Conservation (phyloP, 345 rosid genomes). For the Bruguiera sexangula region DNA sequence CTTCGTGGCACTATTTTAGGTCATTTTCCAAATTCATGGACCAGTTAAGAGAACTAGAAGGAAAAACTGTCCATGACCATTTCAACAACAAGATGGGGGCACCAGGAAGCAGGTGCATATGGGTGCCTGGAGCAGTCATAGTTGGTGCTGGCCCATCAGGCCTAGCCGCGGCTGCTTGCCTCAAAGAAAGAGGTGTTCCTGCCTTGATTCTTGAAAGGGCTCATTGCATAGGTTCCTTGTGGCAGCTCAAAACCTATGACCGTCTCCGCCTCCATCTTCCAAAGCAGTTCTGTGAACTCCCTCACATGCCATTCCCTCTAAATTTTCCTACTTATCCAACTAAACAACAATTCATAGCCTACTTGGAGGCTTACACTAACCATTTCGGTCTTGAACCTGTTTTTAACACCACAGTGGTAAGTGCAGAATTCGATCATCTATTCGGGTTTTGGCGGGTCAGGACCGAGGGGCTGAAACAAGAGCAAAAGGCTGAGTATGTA, state of each 20-base stretch:
- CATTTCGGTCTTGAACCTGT: slow-evolving; percentile 45
- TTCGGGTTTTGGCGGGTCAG: slow-evolving; percentile 57
- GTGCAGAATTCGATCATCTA: slow-evolving; percentile 53
- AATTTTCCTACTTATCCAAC: slow-evolving; percentile 71
- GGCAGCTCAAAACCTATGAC: slow-evolving; percentile 80
- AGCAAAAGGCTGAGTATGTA: slow-evolving; percentile 41
- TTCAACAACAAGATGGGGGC: slow-evolving; percentile 15
- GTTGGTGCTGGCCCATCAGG: slow-evolving; percentile 94
- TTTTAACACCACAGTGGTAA: slow-evolving; percentile 50
- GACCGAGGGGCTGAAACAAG: slow-evolving; percentile 35
- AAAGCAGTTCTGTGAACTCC: slow-evolving; percentile 72
- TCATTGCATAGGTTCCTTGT: slow-evolving; percentile 65
- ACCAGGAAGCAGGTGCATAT: slow-evolving; percentile 21
- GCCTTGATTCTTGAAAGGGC: slow-evolving; percentile 68
- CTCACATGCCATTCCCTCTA: slow-evolving; percentile 59
- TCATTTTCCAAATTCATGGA: slow-evolving; percentile 29
- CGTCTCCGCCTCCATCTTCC: slow-evolving; percentile 95
- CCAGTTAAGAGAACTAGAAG: slow-evolving; percentile 40
- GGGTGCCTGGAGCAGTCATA: slow-evolving; percentile 58
- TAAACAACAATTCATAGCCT: slow-evolving; percentile 62
- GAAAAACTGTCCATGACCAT: slow-evolving; percentile 51
- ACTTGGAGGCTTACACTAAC: slow-evolving; percentile 49
- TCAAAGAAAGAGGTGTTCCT: slow-evolving; percentile 51
- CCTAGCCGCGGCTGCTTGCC: slow-evolving; percentile 72
- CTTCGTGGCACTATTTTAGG: not conserved